Evolutionary conservation across 2,329 filamentous ascomycete species (phyloP).

Genomic region (Ramularia collo-cygni): DNA sequence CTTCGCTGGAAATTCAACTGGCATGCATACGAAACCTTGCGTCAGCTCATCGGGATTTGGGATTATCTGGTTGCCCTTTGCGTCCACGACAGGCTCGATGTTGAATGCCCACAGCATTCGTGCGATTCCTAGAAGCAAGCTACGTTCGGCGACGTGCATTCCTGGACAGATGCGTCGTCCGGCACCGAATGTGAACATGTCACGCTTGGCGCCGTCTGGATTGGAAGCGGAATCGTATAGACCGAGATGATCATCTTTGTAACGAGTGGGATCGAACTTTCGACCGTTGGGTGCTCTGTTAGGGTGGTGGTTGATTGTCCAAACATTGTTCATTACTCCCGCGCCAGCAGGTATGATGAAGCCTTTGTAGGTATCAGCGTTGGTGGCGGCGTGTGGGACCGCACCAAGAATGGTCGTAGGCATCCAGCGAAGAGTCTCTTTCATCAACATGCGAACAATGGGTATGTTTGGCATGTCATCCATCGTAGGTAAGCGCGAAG

Average conservation of each 20-base stretch:
- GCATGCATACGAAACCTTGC: conserved; percentile 41
- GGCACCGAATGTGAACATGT: conserved; percentile 25
- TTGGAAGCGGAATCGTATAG: conserved; percentile 26
- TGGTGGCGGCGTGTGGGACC: conserved; percentile 20
- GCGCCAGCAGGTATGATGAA: conserved; percentile 23
- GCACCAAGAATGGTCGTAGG: conserved; percentile 14
- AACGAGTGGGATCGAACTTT: conserved; percentile 21
- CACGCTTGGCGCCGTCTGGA: conserved; percentile 16
- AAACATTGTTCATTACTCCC: conserved; percentile 21
- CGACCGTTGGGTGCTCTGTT: conserved; percentile 17
- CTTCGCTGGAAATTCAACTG: conserved; percentile 32
- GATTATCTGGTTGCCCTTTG: conserved; percentile 28
- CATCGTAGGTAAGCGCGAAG: conserved; percentile 13
- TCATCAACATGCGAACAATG: conserved; percentile 15
- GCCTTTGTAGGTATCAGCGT: conserved; percentile 24
- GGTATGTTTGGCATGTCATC: conserved; percentile 15
- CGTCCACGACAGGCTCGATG: conserved; percentile 28
- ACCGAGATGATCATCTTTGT: conserved; percentile 17
- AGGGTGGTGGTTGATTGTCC: conserved; percentile 21
- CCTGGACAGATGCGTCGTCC: conserved; percentile 28
- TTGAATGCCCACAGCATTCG: conserved; percentile 44
- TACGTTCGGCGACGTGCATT: conserved; percentile 25
- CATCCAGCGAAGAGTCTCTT: conserved; percentile 19
- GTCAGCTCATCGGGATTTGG: conserved; percentile 37
- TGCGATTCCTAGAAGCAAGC: conserved; percentile 32